Base-by-base conservation (phyloP, 371 early-diverging fungal species). In the Ordospora colligata region DNA sequence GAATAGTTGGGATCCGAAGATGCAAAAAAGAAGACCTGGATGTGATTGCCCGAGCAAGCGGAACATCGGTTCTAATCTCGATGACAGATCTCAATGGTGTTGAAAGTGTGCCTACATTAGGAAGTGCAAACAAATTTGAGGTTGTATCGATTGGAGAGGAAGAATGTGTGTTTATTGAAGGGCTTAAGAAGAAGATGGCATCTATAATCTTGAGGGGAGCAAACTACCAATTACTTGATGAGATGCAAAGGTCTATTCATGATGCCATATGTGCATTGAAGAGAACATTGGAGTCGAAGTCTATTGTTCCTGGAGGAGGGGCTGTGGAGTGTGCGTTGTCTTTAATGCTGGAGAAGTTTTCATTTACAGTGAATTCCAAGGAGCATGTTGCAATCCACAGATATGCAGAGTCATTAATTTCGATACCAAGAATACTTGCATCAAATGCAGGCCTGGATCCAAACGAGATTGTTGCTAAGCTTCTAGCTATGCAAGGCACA, bases 381-480 rank as follows among this genome's bases (percentile, higher is more conserved):
- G 93, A 99, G 83, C 97, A 96, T 85, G 88, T 96, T 49, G 96
- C 96, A 7, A 94, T 98, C 86, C 93, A 92, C 46, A 95, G 94
- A 84, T 99, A 90, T 85, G 95, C 96, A 62, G 92, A 93, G 78
- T 92, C 97, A 2, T 86, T 99, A 49, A 87, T 97, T 54, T 89
- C 90, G 32, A 94, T 99, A 75, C 98, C 97, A 76, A 96, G 94
- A 88, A 93, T 93, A 8, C 86, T 99, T 44, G 92, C 96, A 66
- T 91, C 93, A 27, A 99, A 99, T 84, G 98, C 97, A 11, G 98
- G 96, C 69, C 93, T 96, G 87, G 91, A 97, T 86, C 90, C 96
- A 3, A 94, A 94, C 22, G 95, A 95, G 80, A 84, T 97, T 37
- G 92, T 97, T 11, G 88, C 95, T 37, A 92, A 93, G 47, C 46